Evolutionary conservation across 108 stramenopile genomes (phyloP).

Genomic region (Fragilariopsis cylindrus): DNA sequence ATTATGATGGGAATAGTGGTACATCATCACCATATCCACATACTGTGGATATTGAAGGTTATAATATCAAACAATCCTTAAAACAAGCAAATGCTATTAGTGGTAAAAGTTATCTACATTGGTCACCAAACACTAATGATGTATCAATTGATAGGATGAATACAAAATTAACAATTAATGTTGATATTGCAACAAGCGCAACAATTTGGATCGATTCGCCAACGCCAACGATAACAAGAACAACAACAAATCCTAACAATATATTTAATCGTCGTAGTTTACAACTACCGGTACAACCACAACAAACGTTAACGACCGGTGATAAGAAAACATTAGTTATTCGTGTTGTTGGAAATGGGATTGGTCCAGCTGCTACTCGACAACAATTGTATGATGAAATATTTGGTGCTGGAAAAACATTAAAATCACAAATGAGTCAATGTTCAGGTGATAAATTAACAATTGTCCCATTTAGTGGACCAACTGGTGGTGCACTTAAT

Average conservation of each 20-base stretch:
- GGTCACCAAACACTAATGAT: not conserved
- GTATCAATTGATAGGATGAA: not conserved
- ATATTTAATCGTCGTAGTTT: not conserved
- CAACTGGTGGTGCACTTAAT: not conserved
- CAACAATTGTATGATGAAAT: not conserved
- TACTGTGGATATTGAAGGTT: not conserved
- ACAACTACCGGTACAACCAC: not conserved
- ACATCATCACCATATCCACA: not conserved
- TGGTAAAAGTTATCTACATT: not conserved
- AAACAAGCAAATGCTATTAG: not conserved
- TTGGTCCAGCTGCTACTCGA: not conserved
- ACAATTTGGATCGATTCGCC: not conserved
- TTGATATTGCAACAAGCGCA: not conserved
- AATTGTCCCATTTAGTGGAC: not conserved
- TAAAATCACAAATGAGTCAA: not conserved
- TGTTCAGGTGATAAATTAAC: slow-evolving; percentile 3
- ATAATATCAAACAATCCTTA: not conserved
- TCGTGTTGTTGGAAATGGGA: not conserved
- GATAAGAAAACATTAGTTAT: not conserved
- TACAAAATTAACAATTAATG: not conserved
- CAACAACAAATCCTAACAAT: not conserved
- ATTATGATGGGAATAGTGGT: not conserved
- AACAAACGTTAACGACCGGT: not conserved
- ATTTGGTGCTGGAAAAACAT: not conserved
- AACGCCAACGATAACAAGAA: not conserved